Conservation (phyloP, 768 basidiomycete genomes). For the Naganishia antarctica region DNA sequence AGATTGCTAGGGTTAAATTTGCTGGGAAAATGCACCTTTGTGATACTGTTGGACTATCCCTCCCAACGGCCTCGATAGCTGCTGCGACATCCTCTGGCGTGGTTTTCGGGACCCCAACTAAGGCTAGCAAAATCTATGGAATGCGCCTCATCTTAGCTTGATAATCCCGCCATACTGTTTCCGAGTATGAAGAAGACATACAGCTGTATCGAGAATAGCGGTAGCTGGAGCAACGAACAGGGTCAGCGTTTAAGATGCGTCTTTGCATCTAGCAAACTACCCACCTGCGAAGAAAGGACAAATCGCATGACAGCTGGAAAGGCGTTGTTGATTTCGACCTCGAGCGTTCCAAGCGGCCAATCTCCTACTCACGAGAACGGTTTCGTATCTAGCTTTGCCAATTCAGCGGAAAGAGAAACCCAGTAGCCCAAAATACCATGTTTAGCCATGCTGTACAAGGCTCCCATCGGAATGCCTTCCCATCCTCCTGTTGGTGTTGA, state of each 20-base stretch:
- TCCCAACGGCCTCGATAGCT: background rate
- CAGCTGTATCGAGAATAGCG: constrained; percentile 11
- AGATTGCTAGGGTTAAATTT: too few relatives aligned
- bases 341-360: background rate
- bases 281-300: constrained; percentile 29
- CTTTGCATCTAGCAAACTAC: background rate
- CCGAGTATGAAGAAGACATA: constrained; percentile 2
- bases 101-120: constrained; percentile 22
- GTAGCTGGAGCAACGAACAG: constrained; percentile 9
- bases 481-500: constrained; percentile 15
- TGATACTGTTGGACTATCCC: background rate
- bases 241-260: background rate
- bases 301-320: constrained; percentile 18
- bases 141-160: too few relatives aligned
- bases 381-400: background rate
- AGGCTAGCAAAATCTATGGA: background rate
- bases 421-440: constrained; percentile 27
- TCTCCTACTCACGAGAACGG: constrained; percentile 19
- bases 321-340: background rate
- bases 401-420: constrained; percentile 11
- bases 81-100: constrained; percentile 10
- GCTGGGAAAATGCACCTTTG: background rate
- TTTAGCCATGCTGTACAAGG: constrained; percentile 25
- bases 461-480: constrained; percentile 16
- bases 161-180: too few relatives aligned